phyloP scores from a whole-genome alignment of 345 rosid species.

The Lumnitzera littorea region DNA sequence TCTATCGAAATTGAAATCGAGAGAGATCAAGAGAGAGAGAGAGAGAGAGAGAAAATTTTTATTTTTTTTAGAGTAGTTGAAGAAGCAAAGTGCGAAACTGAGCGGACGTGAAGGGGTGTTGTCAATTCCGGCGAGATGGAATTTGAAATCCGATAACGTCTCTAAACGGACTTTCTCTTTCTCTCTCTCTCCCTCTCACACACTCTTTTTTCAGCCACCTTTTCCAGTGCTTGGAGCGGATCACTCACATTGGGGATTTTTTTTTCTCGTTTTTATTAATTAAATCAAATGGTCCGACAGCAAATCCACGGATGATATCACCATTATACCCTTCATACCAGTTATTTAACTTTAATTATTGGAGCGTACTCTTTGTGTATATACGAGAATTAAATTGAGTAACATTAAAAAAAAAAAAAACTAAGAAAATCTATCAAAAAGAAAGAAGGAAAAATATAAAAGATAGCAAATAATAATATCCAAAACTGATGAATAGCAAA shows the following conservation, averaged over 20 bases:
- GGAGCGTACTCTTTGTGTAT: no score
- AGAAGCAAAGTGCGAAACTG: slow-evolving; percentile 22
- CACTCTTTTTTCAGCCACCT: slow-evolving; percentile 22
- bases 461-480: no score
- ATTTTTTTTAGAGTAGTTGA: neutral
- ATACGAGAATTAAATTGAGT: no score
- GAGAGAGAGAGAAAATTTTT: no score
- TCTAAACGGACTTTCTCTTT: slow-evolving; percentile 36
- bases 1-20: neutral
- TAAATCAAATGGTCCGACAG: slow-evolving; percentile 18
- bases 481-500: no score
- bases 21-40: neutral
- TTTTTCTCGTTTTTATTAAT: neutral
- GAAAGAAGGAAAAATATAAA: no score
- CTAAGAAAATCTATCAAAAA: no score
- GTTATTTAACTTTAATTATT: no score
- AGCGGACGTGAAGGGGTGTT: slow-evolving; percentile 58
- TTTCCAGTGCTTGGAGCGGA: slow-evolving; percentile 37
- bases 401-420: no score
- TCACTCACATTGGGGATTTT: slow-evolving; percentile 34
- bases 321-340: slow-evolving; percentile 26
- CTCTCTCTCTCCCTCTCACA: slow-evolving; percentile 19
- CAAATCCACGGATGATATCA: neutral
- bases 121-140: slow-evolving; percentile 60
- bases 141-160: slow-evolving; percentile 87